Base-by-base conservation (phyloP, 2,329 filamentous ascomycete genomes). In the Ascochyta pisi region DNA sequence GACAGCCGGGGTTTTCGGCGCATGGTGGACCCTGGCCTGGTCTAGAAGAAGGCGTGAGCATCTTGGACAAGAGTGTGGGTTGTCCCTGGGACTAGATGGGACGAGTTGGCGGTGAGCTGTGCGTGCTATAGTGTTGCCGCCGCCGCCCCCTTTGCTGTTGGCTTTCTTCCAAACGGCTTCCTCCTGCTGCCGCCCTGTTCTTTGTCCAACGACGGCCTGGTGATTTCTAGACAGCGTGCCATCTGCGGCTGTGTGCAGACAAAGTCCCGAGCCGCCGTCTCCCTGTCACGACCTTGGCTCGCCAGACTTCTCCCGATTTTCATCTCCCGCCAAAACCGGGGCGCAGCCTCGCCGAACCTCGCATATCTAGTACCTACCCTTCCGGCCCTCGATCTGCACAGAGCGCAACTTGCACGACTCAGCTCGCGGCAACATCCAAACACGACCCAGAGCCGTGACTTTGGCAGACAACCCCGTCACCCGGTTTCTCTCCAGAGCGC, bases 81-180 rank as follows among this genome's bases (percentile, higher is more conserved):
- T 37, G 54, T 56, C 43, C 48, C 48, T 57, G 54, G n/a, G 49
- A 35, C 31, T 27, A 39, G 24, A 26, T 38, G 23, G 44, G 51
- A 31, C 38, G 43, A 52, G 48, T 51, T 57, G 50, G 54, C 54
- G 54, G 54, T 57, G 54, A 57, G 54, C 49, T 49, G 29, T 24
- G 49, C 43, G 34, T 45, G 44, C 50, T 40, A 39, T 35, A 15
- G 39, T 33, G 16, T 19, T 33, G 42, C 43, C 43, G 33, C 48
- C 49, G 12, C 19, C 19, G 19, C 54, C 31, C 22, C 54, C 50
- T 49, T 49, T 52, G 44, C 45, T 29, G 48, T 71, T 50, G 73
- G 73, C 40, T 77, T 78, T 54, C 76, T 76, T 24, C 35, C 34
- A 24, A 35, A 42, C 47, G 42, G 16, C 19, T 19, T 27, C 3